A percentile compares a stretch with the other conserved stretches of the same genome.
These are phyloP conservation scores for Leccinum uliginosum DNA, from an alignment of 768 basidiomycete species.

Conservation along the genomic window DNA sequence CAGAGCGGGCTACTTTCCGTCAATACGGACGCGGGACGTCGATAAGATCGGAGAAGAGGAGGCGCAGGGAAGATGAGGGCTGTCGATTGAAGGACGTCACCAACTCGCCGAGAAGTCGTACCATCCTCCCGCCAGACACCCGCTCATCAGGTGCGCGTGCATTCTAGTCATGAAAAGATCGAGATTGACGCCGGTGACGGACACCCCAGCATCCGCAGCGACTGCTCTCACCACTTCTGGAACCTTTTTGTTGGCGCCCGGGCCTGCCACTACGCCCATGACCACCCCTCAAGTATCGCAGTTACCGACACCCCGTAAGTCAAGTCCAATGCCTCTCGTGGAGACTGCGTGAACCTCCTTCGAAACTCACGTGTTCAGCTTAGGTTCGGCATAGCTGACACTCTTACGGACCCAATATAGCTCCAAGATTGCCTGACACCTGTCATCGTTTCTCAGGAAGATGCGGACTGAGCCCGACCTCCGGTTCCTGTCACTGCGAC, in stretches of 20 bases:
- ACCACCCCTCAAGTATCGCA: constrained; percentile 32
- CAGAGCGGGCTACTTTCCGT: constrained; percentile 55
- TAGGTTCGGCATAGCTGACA: too few relatives aligned
- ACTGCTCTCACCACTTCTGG: constrained; percentile 34
- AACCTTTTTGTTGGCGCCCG: constrained; percentile 39
- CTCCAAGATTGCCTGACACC: too few relatives aligned
- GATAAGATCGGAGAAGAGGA: constrained; percentile 29
- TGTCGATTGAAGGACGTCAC: constrained; percentile 58
- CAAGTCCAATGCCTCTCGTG: constrained; percentile 43
- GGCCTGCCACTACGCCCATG: constrained; percentile 40
- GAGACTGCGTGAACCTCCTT: too few relatives aligned
- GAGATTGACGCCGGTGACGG: constrained; percentile 36
- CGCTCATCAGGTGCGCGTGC: constrained; percentile 32
- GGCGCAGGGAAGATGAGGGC: constrained; percentile 35
- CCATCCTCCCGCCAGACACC: constrained; percentile 34
- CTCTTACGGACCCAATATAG: too few relatives aligned
- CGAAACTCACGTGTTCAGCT: too few relatives aligned
- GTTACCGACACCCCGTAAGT: constrained; percentile 48
- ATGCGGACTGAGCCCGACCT: constrained; percentile 86
- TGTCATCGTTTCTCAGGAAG: constrained; percentile 48
- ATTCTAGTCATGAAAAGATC: constrained; percentile 21
- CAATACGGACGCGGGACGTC: constrained; percentile 26
- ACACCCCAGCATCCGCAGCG: constrained; percentile 33
- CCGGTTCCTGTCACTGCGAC: constrained; percentile 28
- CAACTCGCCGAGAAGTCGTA: constrained; percentile 45